These are phyloP conservation scores for Rhizopogon rudus DNA, from an alignment of 768 basidiomycete genomes.

Conservation along the genomic window DNA sequence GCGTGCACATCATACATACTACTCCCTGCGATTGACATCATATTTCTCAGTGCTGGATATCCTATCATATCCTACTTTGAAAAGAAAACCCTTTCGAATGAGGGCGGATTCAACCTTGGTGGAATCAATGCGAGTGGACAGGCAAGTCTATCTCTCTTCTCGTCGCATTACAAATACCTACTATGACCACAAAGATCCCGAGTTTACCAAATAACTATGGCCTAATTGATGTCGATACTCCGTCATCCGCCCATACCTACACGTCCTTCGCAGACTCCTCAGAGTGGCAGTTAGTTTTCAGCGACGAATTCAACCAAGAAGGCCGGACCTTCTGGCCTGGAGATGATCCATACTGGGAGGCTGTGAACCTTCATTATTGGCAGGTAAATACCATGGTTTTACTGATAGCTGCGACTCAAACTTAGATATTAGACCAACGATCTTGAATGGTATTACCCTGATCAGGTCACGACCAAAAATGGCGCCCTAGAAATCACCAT, in stretches of 20 bases:
- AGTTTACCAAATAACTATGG: conserved; percentile 58
- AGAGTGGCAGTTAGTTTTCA: conserved; percentile 68
- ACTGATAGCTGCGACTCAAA: background rate
- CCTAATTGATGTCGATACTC: conserved; percentile 76
- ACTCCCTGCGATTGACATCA: conserved; percentile 1
- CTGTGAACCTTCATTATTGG: conserved; percentile 79
- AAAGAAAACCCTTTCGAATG: conserved; percentile 34
- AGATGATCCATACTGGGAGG: conserved; percentile 91
- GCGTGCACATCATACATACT: conserved; percentile 16
- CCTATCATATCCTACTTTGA: conserved; percentile 58
- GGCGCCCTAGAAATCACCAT: conserved; percentile 78
- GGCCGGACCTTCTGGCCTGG: conserved; percentile 75
- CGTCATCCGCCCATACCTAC: conserved; percentile 48
- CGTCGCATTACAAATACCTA: background rate
- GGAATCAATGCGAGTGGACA: conserved; percentile 77
- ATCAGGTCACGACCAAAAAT: conserved; percentile 63
- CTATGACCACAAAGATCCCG: conserved; percentile 39
- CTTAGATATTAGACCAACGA: conserved; percentile 50
- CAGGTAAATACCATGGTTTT: conserved; percentile 27
- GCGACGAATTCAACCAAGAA: conserved; percentile 82
- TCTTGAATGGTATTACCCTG: conserved; percentile 89
- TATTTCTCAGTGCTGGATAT: conserved; percentile 49
- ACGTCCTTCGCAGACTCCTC: conserved; percentile 49
- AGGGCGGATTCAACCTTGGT: conserved; percentile 68
- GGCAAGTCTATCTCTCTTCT: conserved; percentile 25